These are phyloP conservation scores for Jamesozyma hellenica DNA, from an alignment of 805 yeast genomes.

Conservation along the genomic window DNA sequence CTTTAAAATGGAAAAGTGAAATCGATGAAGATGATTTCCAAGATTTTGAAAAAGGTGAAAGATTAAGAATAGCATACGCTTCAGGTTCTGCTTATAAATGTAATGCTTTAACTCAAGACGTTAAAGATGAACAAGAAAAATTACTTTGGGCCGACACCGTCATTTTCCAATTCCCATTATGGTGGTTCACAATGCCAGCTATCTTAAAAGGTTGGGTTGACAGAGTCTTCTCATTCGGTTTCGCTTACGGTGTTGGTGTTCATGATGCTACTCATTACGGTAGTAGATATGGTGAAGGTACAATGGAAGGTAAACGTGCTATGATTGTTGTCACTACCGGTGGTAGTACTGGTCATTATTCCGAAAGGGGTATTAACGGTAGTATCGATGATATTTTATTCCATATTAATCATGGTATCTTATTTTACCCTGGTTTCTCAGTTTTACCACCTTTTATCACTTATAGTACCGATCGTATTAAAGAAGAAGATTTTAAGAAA, in stretches of 20 bases:
- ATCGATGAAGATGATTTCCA: conserved; percentile 18
- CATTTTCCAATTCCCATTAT: conserved; percentile 23
- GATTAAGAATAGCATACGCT: conserved; percentile 11
- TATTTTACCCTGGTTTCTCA: conserved; percentile 18
- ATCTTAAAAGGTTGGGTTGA: conserved; percentile 27
- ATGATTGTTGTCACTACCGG: conserved; percentile 10
- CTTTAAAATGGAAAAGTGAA: conserved; percentile 15
- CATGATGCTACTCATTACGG: conserved; percentile 3
- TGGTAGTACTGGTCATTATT: conserved; percentile 10
- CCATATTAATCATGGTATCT: conserved; percentile 20
- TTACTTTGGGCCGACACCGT: conserved; percentile 25
- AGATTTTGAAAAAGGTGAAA: conserved; percentile 7
- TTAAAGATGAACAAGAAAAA: conserved; percentile 22
- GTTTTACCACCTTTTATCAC: conserved; percentile 16
- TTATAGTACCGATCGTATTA: conserved; percentile 5
- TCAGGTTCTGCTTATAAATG: conserved; percentile 11
- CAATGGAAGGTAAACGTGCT: conserved; percentile 17
- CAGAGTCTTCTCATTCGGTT: conserved; percentile 18
- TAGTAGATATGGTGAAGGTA: conserved; percentile 21
- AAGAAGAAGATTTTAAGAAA: conserved; percentile 2
- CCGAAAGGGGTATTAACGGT: conserved; percentile 18
- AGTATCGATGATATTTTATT: conserved; percentile 17
- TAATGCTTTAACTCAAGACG: conserved; percentile 21
- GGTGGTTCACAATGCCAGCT: conserved; percentile 29
- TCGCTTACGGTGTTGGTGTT: conserved; percentile 18